A percentile compares a stretch with the other conserved stretches of the same genome.
Evolutionary conservation across 2,329 filamentous ascomycete species (phyloP).

Genomic region (Fusarium sp.): DNA sequence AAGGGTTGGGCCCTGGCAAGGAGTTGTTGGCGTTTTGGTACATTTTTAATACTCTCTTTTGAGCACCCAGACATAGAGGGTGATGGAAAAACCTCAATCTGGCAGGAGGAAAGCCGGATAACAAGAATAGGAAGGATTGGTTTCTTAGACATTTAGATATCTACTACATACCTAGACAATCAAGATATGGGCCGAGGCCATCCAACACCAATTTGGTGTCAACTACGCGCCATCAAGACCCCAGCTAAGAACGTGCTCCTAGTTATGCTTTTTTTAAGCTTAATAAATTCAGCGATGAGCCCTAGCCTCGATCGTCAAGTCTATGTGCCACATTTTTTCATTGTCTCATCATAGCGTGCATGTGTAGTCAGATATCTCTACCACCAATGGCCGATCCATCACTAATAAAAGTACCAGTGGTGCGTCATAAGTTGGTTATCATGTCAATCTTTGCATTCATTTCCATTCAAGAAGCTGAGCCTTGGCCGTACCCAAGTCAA

Average conservation of each 20-base stretch:
- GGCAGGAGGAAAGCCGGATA: background rate
- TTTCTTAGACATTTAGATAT: background rate
- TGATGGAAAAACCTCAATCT: conserved; percentile 10
- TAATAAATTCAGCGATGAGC: background rate
- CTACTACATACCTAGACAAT: background rate
- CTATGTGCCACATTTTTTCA: background rate
- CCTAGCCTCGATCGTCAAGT: background rate
- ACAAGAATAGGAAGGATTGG: background rate
- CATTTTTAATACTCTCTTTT: conserved; percentile 11
- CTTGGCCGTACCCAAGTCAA: conserved; percentile 24
- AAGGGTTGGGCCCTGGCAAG: conserved; percentile 25
- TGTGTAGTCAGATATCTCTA: background rate
- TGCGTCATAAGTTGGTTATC: background rate
- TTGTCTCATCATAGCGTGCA: background rate
- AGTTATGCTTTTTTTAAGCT: background rate
- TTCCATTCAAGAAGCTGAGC: conserved; percentile 34
- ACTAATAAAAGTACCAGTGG: too few relatives aligned
- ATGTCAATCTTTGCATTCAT: conserved; percentile 17
- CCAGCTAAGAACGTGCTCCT: background rate
- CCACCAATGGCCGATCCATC: too few relatives aligned
- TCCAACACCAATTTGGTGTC: background rate
- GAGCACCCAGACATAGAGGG: background rate
- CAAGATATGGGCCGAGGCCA: background rate
- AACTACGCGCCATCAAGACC: background rate
- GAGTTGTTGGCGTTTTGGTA: conserved; percentile 39